phyloP scores from a whole-genome alignment of 805 yeast genomes.

The Kuraishia molischiana region DNA sequence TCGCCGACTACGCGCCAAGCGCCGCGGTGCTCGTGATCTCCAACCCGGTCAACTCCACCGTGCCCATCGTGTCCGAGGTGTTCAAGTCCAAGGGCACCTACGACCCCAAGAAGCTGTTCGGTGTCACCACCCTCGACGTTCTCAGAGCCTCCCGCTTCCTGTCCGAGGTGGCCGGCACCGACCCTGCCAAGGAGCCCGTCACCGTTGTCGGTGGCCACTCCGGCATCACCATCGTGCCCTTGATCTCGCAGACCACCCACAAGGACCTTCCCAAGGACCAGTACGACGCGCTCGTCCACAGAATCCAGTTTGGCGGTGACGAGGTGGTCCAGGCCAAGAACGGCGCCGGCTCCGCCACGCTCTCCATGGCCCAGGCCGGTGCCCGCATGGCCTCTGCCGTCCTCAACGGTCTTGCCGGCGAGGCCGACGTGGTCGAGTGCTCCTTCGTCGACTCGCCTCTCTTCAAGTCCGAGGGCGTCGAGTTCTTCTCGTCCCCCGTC shows the following conservation, averaged over 20 bases:
- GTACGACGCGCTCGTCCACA: constrained; percentile 60
- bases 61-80: constrained; percentile 92
- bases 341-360: constrained; percentile 79
- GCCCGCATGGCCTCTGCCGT: constrained; percentile 64
- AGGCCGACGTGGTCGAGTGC: constrained; percentile 38
- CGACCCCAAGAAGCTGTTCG: constrained; percentile 87
- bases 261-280: constrained; percentile 52
- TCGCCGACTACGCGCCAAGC: constrained; percentile 74
- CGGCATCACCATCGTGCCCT: constrained; percentile 92
- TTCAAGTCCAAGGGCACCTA: constrained; percentile 77
- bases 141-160: constrained; percentile 85
- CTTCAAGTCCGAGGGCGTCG: constrained; percentile 82
- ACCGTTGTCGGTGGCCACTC: constrained; percentile 97
- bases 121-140: constrained; percentile 92
- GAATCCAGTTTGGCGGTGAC: constrained; percentile 92
- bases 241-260: constrained; percentile 78
- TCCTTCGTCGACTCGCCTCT: constrained; percentile 65
- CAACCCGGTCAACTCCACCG: constrained; percentile 96
- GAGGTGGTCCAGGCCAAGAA: constrained; percentile 80
- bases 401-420: constrained; percentile 43
- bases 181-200: constrained; percentile 70
- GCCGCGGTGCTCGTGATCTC: constrained; percentile 79
- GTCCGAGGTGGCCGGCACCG: constrained; percentile 54
- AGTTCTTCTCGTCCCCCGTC: constrained; percentile 92
- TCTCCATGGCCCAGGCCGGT: constrained; percentile 84